phyloP scores from a whole-genome alignment of 108 stramenopile species.

The Fistulifera solaris region DNA sequence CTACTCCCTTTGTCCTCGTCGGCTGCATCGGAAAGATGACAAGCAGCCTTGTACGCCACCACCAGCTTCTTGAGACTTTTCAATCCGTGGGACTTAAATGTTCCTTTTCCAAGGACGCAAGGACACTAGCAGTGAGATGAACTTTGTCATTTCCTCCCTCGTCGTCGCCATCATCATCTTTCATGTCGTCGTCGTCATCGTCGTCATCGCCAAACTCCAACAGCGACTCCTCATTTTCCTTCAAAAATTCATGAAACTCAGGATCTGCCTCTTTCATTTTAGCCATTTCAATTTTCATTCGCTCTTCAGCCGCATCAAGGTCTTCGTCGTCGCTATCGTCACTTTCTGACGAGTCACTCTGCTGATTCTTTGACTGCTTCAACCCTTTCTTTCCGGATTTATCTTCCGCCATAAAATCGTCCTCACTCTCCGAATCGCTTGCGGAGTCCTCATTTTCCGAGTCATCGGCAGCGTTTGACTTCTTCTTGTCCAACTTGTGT shows the following conservation, averaged over 20 bases:
- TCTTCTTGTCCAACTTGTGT: constrained; percentile 21
- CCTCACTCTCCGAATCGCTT: constrained; percentile 11
- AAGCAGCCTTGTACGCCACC: constrained; percentile 69
- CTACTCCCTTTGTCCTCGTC: constrained; percentile 14
- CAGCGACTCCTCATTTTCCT: constrained; percentile 72
- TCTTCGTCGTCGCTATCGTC: constrained; percentile 71
- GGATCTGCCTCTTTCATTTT: constrained; percentile 73
- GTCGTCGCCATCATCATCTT: constrained; percentile 23
- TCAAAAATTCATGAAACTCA: constrained; percentile 82
- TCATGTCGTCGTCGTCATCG: constrained; percentile 38
- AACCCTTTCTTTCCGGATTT: background rate
- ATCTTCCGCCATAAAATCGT: constrained; percentile 6
- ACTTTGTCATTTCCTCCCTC: constrained; percentile 31
- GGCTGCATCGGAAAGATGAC: constrained; percentile 45
- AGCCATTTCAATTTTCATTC: constrained; percentile 71
- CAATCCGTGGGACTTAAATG: constrained; percentile 62
- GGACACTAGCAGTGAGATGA: constrained; percentile 35
- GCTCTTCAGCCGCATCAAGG: constrained; percentile 51
- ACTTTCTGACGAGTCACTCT: constrained; percentile 11
- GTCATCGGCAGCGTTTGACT: constrained; percentile 13
- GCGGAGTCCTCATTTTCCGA: constrained; percentile 25
- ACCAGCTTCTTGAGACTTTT: constrained; percentile 70
- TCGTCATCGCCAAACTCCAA: constrained; percentile 60
- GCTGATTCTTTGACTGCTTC: background rate
- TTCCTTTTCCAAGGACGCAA: constrained; percentile 42